These are phyloP conservation scores for Celoporthe dispersa DNA, from an alignment of 2,329 filamentous ascomycete species.

Conservation along the genomic window DNA sequence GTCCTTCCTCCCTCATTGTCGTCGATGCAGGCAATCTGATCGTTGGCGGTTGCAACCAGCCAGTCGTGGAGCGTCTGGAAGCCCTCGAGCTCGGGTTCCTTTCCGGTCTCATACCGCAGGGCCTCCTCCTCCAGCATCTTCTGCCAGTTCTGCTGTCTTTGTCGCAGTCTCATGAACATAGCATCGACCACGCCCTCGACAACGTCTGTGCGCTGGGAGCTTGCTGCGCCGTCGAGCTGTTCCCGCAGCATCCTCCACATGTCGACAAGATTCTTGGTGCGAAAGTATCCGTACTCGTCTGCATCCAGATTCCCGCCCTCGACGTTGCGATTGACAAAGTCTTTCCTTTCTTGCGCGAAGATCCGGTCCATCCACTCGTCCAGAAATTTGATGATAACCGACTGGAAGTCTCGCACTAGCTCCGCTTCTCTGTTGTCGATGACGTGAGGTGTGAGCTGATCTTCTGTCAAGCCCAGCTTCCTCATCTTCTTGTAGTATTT, in stretches of 20 bases:
- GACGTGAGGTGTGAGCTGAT: slow-evolving; percentile 82
- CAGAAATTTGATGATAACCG: slow-evolving; percentile 92
- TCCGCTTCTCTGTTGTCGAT: slow-evolving; percentile 90
- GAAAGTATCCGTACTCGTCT: slow-evolving; percentile 88
- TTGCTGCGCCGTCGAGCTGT: slow-evolving; percentile 82
- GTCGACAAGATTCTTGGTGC: slow-evolving; percentile 88
- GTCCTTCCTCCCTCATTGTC: slow-evolving; percentile 79
- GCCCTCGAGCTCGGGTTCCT: slow-evolving; percentile 61
- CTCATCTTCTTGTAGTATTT: slow-evolving; percentile 97
- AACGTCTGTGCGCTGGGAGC: slow-evolving; percentile 85
- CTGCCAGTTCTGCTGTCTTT: slow-evolving; percentile 85
- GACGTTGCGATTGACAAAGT: slow-evolving; percentile 77
- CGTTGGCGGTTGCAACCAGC: slow-evolving; percentile 95
- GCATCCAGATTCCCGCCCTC: slow-evolving; percentile 78
- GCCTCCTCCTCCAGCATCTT: slow-evolving; percentile 86
- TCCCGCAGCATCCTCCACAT: slow-evolving; percentile 98
- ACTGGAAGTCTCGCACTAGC: slow-evolving; percentile 89
- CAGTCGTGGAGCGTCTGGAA: slow-evolving; percentile 89
- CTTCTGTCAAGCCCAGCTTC: slow-evolving; percentile 79
- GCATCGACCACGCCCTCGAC: slow-evolving; percentile 94
- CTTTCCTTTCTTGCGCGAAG: slow-evolving; percentile 77
- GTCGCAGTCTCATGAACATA: slow-evolving; percentile 87
- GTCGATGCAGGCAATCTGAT: slow-evolving; percentile 98
- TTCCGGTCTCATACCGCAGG: slow-evolving; percentile 67
- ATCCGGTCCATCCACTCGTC: slow-evolving; percentile 99